A percentile compares a stretch with the other conserved stretches of the same genome.
Conservation (phyloP, 306 rosid species). For the Castanospermum australe region DNA sequence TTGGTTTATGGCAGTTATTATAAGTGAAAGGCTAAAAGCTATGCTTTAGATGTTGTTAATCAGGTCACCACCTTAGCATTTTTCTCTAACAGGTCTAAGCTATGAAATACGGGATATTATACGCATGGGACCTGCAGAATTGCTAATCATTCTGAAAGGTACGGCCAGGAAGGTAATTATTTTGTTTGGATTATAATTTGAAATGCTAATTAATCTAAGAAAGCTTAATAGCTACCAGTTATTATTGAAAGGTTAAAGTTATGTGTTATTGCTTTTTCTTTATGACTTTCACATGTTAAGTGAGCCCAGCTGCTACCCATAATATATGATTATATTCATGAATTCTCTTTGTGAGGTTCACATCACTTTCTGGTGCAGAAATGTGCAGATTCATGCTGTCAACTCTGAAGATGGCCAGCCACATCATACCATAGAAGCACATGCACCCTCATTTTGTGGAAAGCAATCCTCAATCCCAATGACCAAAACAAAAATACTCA, state of each 20-base stretch:
- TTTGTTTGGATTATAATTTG: conserved; percentile 46
- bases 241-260: conserved; percentile 28
- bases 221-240: conserved; percentile 31
- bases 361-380: conserved; percentile 46
- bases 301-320: conserved; percentile 51
- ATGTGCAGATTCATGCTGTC: conserved; percentile 34
- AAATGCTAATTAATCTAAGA: conserved; percentile 16
- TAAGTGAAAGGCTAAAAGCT: neutral
- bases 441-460: conserved; percentile 41
- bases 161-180: conserved; percentile 19
- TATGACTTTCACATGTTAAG: conserved; percentile 41
- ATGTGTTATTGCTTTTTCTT: conserved; percentile 23
- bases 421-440: conserved; percentile 46
- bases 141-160: conserved; percentile 21
- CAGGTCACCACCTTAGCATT: neutral
- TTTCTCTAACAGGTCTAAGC: neutral
- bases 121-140: conserved; percentile 23
- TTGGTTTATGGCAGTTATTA: too few relatives aligned
- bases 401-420: conserved; percentile 47
- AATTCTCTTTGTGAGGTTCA: conserved; percentile 45
- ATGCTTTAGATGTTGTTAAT: neutral
- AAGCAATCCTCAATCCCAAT: conserved; percentile 2
- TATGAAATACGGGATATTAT: neutral
- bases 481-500: conserved; percentile 2
- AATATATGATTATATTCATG: conserved; percentile 47